These are phyloP conservation scores for Ceriops zippeliana DNA, from an alignment of 345 rosid genomes.

Conservation along the genomic window DNA sequence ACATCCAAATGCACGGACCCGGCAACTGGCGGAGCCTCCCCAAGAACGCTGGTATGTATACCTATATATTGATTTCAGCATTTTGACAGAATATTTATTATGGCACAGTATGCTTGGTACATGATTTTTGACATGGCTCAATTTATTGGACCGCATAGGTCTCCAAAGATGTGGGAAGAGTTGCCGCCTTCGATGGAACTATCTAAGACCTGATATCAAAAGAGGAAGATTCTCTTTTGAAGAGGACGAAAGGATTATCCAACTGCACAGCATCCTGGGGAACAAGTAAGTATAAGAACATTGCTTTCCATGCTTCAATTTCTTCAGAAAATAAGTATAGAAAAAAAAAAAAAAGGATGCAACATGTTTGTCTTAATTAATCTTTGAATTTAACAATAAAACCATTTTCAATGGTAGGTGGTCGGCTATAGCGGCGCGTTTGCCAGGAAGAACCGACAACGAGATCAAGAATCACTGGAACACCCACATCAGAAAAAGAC, in stretches of 20 bases:
- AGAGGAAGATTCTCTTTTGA: constrained; percentile 93
- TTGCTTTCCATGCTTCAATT: neutral
- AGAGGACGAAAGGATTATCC: constrained; percentile 93
- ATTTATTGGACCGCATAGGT: constrained; percentile 34
- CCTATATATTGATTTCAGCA: no score
- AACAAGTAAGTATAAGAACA: constrained; percentile 55
- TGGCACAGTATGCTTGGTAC: no score
- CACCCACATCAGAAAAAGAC: constrained; percentile 87
- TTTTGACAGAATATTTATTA: neutral
- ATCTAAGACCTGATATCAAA: constrained; percentile 87
- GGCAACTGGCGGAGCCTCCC: constrained; percentile 36
- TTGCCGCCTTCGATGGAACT: constrained; percentile 97
- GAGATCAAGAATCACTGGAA: constrained; percentile 97
- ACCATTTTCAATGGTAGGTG: constrained; percentile 47
- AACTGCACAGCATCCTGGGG: constrained; percentile 75
- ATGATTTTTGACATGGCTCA: no score
- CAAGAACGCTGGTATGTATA: constrained; percentile 26
- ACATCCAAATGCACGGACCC: constrained; percentile 26
- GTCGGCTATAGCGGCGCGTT: constrained; percentile 97
- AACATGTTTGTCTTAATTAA: neutral
- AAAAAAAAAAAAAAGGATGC: no score
- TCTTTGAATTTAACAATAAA: neutral
- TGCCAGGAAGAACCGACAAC: constrained; percentile 96
- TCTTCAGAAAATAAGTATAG: no score
- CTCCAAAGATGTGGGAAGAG: constrained; percentile 97